Percentiles rank a stretch among this genome's conserved stretches.
Conservation (phyloP, 352 stramenopile species). For the Pythium rishiriense region DNA sequence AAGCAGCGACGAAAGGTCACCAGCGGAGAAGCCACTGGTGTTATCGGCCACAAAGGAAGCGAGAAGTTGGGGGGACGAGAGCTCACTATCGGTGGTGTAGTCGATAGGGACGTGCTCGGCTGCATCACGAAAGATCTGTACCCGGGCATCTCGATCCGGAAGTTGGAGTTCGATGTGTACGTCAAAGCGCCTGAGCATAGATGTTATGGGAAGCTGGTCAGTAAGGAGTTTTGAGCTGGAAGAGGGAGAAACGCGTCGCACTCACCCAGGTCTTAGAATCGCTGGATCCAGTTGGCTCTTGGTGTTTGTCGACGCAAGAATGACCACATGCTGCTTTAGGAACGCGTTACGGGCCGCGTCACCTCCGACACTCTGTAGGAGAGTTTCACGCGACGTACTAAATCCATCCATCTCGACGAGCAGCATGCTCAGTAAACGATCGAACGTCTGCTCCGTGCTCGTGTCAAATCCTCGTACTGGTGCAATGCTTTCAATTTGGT, state of each 20-base stretch:
- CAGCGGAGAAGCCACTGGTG: conserved; percentile 55
- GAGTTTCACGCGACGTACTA: conserved; percentile 38
- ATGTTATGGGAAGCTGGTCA: too few relatives aligned
- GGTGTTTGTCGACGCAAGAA: conserved; percentile 78
- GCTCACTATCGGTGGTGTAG: conserved; percentile 35
- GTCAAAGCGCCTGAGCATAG: conserved; percentile 64
- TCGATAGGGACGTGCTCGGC: conserved; percentile 56
- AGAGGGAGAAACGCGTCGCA: too few relatives aligned
- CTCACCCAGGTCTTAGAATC: conserved; percentile 84
- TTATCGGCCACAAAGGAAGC: conserved; percentile 50
- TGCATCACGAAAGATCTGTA: conserved; percentile 49
- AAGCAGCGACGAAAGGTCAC: conserved; percentile 64
- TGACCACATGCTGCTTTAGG: conserved; percentile 81
- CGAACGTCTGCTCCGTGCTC: conserved; percentile 91
- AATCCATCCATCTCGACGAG: conserved; percentile 93
- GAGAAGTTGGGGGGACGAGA: conserved; percentile 39
- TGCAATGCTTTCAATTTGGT: conserved; percentile 91
- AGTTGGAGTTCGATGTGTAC: conserved; percentile 71
- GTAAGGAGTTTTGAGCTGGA: too few relatives aligned
- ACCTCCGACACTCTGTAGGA: conserved; percentile 37
- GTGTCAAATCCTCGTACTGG: conserved; percentile 88
- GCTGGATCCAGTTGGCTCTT: conserved; percentile 81
- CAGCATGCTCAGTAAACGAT: conserved; percentile 89
- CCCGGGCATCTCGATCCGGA: conserved; percentile 53
- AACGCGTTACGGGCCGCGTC: conserved; percentile 54